Conservation (phyloP, 495 filamentous ascomycete genomes). For the Podospora pseudopauciseta region DNA sequence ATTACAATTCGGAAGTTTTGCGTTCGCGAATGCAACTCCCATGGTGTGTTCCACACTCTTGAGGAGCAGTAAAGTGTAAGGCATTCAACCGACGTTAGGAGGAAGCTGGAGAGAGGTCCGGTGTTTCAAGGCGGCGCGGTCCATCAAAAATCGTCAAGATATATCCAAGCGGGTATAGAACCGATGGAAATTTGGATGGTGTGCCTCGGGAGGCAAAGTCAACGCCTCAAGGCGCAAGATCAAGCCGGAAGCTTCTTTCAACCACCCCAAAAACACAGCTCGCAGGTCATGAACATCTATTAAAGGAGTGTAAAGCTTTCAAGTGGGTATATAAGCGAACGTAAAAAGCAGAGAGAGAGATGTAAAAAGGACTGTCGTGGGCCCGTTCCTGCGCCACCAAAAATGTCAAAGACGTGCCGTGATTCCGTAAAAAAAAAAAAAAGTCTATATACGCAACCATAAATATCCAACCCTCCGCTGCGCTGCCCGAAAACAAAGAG, state of each 20-base stretch:
- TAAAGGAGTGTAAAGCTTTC: neutral
- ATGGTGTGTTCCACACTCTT: too few species aligned
- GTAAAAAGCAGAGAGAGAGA: neutral
- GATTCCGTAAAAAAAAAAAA: neutral
- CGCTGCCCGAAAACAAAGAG: neutral
- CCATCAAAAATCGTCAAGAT: too few species aligned
- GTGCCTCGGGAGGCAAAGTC: neutral
- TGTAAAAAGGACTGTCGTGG: neutral
- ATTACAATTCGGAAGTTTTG: too few species aligned
- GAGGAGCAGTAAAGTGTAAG: too few species aligned
- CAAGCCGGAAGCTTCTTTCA: neutral
- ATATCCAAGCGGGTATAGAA: too few species aligned
- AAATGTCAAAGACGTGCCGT: neutral
- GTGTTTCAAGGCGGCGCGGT: too few species aligned
- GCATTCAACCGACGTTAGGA: too few species aligned
- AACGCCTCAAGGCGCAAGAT: too few species aligned
- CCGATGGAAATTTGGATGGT: neutral
- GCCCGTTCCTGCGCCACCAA: neutral
- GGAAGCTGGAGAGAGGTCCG: too few species aligned
- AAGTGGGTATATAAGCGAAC: neutral
- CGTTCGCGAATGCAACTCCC: too few species aligned
- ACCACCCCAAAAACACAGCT: neutral
- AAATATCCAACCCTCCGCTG: neutral
- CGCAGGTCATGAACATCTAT: neutral
- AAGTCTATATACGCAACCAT: neutral